Conservation (phyloP, 345 rosid species). For the Bruguiera sexangula region DNA sequence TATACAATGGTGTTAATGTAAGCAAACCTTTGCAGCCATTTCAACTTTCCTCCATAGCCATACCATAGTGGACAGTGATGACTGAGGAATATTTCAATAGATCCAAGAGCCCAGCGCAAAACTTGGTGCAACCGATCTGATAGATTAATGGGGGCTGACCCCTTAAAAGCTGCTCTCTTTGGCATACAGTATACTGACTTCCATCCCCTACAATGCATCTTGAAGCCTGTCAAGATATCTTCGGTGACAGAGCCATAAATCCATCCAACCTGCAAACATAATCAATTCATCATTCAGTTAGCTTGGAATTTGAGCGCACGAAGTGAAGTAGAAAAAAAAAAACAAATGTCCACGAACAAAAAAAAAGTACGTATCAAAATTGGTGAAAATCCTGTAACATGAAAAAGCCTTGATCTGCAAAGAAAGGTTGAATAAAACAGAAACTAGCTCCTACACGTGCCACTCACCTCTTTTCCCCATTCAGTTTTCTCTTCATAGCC, state of each 20-base stretch:
- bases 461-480: constrained; percentile 94
- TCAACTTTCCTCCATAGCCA: constrained; percentile 89
- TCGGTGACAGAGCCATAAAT: constrained; percentile 92
- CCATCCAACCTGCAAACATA: constrained; percentile 76
- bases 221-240: constrained; percentile 85
- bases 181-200: constrained; percentile 85
- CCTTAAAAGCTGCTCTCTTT: constrained; percentile 79
- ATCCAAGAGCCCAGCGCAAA: constrained; percentile 94
- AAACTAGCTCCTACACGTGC: background rate
- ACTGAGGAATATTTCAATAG: constrained; percentile 92
- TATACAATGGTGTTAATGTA: constrained; percentile 89
- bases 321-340: no score
- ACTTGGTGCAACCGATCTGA: constrained; percentile 94
- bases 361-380: no score
- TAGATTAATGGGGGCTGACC: constrained; percentile 93
- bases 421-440: no score
- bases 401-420: no score
- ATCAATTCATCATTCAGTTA: background rate
- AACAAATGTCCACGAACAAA: background rate
- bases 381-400: no score
- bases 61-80: constrained; percentile 95
- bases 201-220: constrained; percentile 99
- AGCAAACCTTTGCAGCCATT: constrained; percentile 87
- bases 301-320: background rate
- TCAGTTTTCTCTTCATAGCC: constrained; percentile 96